Conservation (phyloP, 73 alveolate species). For the Vitrella brassicaformis region DNA sequence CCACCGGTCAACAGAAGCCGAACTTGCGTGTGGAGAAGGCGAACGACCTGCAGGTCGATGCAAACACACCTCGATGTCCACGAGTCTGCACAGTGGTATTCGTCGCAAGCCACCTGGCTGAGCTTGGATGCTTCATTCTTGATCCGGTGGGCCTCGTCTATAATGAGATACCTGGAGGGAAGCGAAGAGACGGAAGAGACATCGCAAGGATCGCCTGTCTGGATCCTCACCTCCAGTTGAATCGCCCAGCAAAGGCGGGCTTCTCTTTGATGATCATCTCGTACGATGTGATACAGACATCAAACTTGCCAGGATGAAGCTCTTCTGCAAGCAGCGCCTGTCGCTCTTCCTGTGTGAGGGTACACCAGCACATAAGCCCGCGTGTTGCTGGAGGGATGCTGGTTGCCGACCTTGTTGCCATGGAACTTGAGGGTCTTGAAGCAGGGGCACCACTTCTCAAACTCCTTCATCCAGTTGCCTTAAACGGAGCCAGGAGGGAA, state of each 20-base stretch:
- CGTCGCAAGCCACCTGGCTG: conserved; percentile 31
- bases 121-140: conserved; percentile 83
- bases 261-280: conserved; percentile 75
- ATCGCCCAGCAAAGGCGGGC: too few relatives aligned
- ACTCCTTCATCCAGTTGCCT: conserved; percentile 89
- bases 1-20: conserved; percentile 84
- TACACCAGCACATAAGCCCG: too few relatives aligned
- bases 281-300: conserved; percentile 68
- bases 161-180: conserved; percentile 82
- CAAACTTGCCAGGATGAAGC: too few relatives aligned
- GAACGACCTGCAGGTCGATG: too few relatives aligned
- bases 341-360: too few relatives aligned
- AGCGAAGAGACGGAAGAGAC: too few relatives aligned
- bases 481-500: too few relatives aligned
- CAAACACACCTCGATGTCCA: neutral
- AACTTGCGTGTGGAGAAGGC: conserved; percentile 69
- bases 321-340: too few relatives aligned
- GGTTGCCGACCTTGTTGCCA: conserved; percentile 59
- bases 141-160: conserved; percentile 95
- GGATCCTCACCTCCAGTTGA: too few relatives aligned
- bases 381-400: too few relatives aligned
- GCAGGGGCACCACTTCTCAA: conserved; percentile 83
- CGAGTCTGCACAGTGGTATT: neutral
- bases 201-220: too few relatives aligned
- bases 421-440: conserved; percentile 7